Evolutionary conservation across 2,329 filamentous ascomycete genomes (phyloP).

Genomic region (Raffaelea albimanens): DNA sequence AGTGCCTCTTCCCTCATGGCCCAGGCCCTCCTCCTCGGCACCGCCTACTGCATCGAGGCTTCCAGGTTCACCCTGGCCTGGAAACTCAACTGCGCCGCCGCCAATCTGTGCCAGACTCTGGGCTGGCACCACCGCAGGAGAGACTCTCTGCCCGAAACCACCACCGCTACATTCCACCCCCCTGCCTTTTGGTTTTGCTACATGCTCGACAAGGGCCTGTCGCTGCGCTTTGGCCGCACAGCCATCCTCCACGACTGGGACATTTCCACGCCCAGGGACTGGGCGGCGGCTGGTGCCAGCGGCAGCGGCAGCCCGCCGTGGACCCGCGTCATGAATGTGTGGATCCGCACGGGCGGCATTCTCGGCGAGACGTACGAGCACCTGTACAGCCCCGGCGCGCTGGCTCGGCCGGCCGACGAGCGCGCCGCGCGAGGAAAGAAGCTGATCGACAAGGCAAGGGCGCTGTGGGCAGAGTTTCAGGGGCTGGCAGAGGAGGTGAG

Average conservation of each 20-base stretch:
- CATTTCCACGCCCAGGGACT: conserved; percentile 38
- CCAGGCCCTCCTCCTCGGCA: conserved; percentile 46
- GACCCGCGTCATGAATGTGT: conserved; percentile 39
- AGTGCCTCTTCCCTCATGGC: conserved; percentile 41
- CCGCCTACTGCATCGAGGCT: conserved; percentile 50
- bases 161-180: neutral
- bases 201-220: conserved; percentile 44
- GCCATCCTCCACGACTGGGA: conserved; percentile 49
- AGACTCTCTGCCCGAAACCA: neutral
- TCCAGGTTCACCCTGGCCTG: conserved; percentile 54
- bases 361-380: conserved; percentile 50
- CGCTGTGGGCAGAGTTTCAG: conserved; percentile 27
- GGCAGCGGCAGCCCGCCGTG: conserved; percentile 15
- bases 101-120: conserved; percentile 50
- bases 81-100: conserved; percentile 48
- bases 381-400: conserved; percentile 41
- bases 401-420: conserved; percentile 25
- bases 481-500: conserved; percentile 6
- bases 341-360: conserved; percentile 46
- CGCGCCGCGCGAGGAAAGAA: conserved; percentile 10
- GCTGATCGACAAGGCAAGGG: conserved; percentile 28
- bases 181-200: conserved; percentile 15
- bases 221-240: conserved; percentile 48
- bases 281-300: conserved; percentile 19
- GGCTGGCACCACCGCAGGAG: conserved; percentile 38